Evolutionary conservation across 2,329 filamentous ascomycete genomes (phyloP).

Genomic region (Plenodomus tracheiphilus): DNA sequence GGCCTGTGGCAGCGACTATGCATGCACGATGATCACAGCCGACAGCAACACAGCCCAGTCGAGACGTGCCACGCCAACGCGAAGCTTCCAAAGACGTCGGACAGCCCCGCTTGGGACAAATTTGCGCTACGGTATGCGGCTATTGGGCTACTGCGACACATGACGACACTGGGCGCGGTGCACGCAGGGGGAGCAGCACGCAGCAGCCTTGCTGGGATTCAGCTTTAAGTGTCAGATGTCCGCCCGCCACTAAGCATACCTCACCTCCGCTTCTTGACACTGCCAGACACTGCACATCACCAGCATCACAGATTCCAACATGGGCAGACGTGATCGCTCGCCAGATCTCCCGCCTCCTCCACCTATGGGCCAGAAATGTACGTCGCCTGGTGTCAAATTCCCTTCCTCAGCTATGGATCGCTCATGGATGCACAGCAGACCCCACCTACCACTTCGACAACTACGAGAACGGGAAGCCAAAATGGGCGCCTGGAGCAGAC

Average conservation of each 20-base stretch:
- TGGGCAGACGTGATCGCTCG: conserved; percentile 26
- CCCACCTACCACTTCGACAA: conserved; percentile 31
- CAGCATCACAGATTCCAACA: conserved; percentile 9
- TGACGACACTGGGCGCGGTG: conserved; percentile 19
- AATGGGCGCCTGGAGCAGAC: conserved; percentile 28
- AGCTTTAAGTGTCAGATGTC: conserved; percentile 18
- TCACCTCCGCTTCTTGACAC: neutral
- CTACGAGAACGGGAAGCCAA: conserved; percentile 33
- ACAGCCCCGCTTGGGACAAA: conserved; percentile 9
- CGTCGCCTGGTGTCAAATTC: conserved; percentile 3
- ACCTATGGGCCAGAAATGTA: conserved; percentile 12
- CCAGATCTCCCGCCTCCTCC: conserved; percentile 22
- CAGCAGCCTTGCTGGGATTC: conserved; percentile 4
- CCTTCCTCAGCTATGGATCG: neutral
- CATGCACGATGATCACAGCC: conserved; percentile 23
- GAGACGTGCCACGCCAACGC: conserved; percentile 15
- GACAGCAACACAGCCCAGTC: conserved; percentile 17
- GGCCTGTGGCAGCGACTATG: neutral
- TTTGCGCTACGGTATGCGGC: conserved; percentile 10
- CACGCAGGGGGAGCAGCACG: conserved; percentile 6
- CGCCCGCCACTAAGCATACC: conserved; percentile 4
- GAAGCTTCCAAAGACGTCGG: conserved; percentile 12
- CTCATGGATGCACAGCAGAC: conserved; percentile 14
- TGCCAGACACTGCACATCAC: conserved; percentile 2
- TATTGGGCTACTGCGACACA: conserved; percentile 6